phyloP scores from a whole-genome alignment of 139 green algal genomes.

The Haematococcus lacustris region DNA sequence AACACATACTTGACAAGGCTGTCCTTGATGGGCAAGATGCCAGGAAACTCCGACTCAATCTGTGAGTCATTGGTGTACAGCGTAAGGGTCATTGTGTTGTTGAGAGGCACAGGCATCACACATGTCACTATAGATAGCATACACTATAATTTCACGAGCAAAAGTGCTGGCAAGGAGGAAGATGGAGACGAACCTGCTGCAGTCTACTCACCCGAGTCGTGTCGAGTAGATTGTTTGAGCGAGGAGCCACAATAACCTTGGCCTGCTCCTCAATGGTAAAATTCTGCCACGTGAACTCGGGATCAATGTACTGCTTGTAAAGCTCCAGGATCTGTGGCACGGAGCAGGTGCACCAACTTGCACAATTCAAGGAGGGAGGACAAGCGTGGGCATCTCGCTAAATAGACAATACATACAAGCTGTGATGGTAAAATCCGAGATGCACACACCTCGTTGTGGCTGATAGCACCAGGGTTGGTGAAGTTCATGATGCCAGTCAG shows the following conservation, averaged over 20 bases:
- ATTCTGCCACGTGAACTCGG: conserved; percentile 89
- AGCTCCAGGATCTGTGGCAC: conserved; percentile 87
- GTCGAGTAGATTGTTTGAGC: conserved; percentile 95
- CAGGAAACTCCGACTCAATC: conserved; percentile 84
- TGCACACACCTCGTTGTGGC: conserved; percentile 85
- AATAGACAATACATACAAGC: no score
- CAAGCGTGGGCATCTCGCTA: no score
- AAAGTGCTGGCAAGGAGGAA: no score
- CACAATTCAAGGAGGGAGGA: no score
- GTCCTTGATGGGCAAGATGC: conserved; percentile 81
- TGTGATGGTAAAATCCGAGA: no score
- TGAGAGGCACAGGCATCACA: no score
- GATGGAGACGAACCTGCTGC: no score
- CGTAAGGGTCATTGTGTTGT: no score
- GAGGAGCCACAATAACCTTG: conserved; percentile 93
- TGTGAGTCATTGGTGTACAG: no score
- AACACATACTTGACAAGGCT: conserved; percentile 92
- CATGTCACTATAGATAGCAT: no score
- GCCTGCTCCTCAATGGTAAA: conserved; percentile 93
- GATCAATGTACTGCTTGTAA: conserved; percentile 93
- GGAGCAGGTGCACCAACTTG: no score
- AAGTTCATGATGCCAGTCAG: conserved; percentile 97
- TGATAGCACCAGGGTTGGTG: conserved; percentile 94
- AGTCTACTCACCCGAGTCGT: conserved; percentile 64
- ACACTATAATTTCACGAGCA: no score